Evolutionary conservation across 2,329 filamentous ascomycete genomes (phyloP).

Genomic region (Fusarium sp.): DNA sequence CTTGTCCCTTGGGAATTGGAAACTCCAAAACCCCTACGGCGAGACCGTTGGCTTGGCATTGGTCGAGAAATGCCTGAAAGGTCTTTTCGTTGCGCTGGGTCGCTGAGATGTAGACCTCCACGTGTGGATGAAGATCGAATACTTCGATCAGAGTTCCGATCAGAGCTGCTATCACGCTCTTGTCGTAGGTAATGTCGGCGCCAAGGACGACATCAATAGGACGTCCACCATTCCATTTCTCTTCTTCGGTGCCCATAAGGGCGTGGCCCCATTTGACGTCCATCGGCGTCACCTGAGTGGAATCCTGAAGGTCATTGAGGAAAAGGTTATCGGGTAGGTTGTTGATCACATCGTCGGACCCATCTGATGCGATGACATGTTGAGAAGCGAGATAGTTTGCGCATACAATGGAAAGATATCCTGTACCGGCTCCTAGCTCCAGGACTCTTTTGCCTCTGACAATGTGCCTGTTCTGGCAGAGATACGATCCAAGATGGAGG

Average conservation of each 20-base stretch:
- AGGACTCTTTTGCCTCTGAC: constrained; percentile 70
- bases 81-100: constrained; percentile 78
- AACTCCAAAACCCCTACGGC: constrained; percentile 58
- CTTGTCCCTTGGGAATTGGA: constrained; percentile 50
- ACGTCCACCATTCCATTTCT: constrained; percentile 60
- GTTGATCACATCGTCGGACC: constrained; percentile 77
- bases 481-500: constrained; percentile 76
- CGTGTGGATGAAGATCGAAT: constrained; percentile 65
- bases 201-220: constrained; percentile 75
- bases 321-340: constrained; percentile 75
- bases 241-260: constrained; percentile 67
- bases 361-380: constrained; percentile 77
- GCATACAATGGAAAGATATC: constrained; percentile 79
- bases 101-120: constrained; percentile 74
- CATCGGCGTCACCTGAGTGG: constrained; percentile 59
- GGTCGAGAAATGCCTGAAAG: constrained; percentile 71
- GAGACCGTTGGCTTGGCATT: constrained; percentile 64
- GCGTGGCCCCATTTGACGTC: constrained; percentile 74
- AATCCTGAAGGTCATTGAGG: constrained; percentile 72
- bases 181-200: constrained; percentile 83
- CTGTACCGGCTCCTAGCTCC: constrained; percentile 81
- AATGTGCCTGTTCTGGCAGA: constrained; percentile 61
- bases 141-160: constrained; percentile 73
- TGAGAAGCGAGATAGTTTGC: constrained; percentile 71
- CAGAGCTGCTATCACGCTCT: constrained; percentile 69